A percentile compares a stretch with the other conserved stretches of the same genome.
These are phyloP conservation scores for Jaapia argillacea DNA, from an alignment of 768 basidiomycete genomes.

Conservation along the genomic window DNA sequence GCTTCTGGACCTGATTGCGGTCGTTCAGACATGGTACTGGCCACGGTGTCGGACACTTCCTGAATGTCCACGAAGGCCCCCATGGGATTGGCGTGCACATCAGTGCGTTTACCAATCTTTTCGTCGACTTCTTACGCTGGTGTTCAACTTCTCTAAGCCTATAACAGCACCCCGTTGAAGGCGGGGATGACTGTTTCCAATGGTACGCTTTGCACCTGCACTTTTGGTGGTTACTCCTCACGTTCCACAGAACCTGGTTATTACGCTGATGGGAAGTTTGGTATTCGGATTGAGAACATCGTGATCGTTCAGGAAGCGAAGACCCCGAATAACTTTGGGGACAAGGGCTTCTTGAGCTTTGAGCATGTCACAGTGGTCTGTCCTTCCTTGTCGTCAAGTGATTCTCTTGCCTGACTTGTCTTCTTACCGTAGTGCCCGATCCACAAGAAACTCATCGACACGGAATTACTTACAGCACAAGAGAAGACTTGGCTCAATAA, in stretches of 20 bases:
- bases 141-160: slow-evolving; percentile 25
- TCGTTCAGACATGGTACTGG: slow-evolving; percentile 90
- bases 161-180: slow-evolving; percentile 65
- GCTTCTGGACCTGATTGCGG: neutral
- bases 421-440: slow-evolving; percentile 56
- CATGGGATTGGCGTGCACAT: slow-evolving; percentile 52
- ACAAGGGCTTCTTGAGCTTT: slow-evolving; percentile 75
- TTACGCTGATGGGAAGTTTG: slow-evolving; percentile 84
- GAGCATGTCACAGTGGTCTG: slow-evolving; percentile 84
- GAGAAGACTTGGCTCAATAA: slow-evolving; percentile 77
- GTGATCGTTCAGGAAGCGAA: slow-evolving; percentile 64
- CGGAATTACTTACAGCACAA: slow-evolving; percentile 43
- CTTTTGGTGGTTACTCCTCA: neutral
- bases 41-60: slow-evolving; percentile 89
- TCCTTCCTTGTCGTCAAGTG: slow-evolving; percentile 3
- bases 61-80: slow-evolving; percentile 88
- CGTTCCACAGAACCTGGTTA: slow-evolving; percentile 67
- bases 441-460: slow-evolving; percentile 72
- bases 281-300: slow-evolving; percentile 89
- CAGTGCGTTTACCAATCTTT: slow-evolving; percentile 16
- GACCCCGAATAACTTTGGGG: slow-evolving; percentile 71
- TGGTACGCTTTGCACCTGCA: slow-evolving; percentile 22
- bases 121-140: neutral
- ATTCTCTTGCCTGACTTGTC: neutral
- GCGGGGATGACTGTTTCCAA: slow-evolving; percentile 89